Conservation (phyloP, 805 yeast genomes). For the Hyphopichia homilentoma region DNA sequence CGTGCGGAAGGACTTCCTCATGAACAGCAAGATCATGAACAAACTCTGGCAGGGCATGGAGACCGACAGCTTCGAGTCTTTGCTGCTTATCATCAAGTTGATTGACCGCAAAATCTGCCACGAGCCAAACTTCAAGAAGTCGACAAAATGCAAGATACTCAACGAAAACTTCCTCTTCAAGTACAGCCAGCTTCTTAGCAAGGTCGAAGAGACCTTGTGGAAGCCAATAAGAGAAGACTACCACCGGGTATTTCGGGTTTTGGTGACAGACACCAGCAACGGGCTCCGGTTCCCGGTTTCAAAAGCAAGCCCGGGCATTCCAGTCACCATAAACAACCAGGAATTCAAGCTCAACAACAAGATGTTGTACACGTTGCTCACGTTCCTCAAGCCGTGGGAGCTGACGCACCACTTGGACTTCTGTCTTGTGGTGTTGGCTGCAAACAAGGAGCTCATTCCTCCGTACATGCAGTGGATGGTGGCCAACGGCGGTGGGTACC, state of each 20-base stretch:
- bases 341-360: constrained; percentile 64
- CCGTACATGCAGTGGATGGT: constrained; percentile 61
- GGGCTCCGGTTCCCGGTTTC: constrained; percentile 49
- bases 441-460: constrained; percentile 67
- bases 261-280: constrained; percentile 46
- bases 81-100: constrained; percentile 39
- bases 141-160: constrained; percentile 69
- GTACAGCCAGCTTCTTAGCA: constrained; percentile 46
- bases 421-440: constrained; percentile 44
- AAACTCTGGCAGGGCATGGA: constrained; percentile 64
- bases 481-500: constrained; percentile 57
- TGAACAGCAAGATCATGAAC: constrained; percentile 51
- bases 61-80: constrained; percentile 47
- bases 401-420: constrained; percentile 59
- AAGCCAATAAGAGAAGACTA: constrained; percentile 1
- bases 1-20: constrained; percentile 61
- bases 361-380: constrained; percentile 57
- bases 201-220: constrained; percentile 12
- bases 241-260: constrained; percentile 2
- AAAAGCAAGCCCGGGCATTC: constrained; percentile 39
- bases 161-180: constrained; percentile 71
- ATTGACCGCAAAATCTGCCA: constrained; percentile 49
- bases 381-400: constrained; percentile 77
- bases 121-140: constrained; percentile 60
- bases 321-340: constrained; percentile 45